A percentile compares a stretch with the other conserved stretches of the same genome.
Evolutionary conservation across 2,329 filamentous ascomycete genomes (phyloP).

Genomic region (Botrytis byssoidea): DNA sequence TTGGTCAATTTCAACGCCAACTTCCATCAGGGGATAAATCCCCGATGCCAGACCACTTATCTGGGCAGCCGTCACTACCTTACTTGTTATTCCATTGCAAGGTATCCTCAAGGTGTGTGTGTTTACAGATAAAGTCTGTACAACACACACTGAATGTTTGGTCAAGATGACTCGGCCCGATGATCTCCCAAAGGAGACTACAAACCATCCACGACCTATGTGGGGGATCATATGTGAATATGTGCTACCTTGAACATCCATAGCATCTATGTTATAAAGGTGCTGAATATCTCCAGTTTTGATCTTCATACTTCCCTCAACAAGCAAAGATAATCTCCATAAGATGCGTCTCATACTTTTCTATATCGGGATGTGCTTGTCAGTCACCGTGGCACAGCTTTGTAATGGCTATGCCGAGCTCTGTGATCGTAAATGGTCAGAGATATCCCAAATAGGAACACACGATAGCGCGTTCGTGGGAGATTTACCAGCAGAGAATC

Average conservation of each 20-base stretch:
- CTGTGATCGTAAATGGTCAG: constrained; percentile 69
- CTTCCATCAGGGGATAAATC: neutral
- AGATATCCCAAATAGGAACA: constrained; percentile 71
- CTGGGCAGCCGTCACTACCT: neutral
- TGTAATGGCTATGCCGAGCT: constrained; percentile 73
- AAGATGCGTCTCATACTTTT: constrained; percentile 14
- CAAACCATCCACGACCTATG: neutral
- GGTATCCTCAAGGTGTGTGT: neutral
- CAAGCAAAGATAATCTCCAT: neutral
- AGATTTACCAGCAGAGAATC: constrained; percentile 46
- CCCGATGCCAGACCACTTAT: neutral
- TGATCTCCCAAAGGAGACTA: constrained; percentile 8
- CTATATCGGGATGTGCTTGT: neutral
- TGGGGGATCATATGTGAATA: constrained; percentile 6
- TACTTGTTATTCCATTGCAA: neutral
- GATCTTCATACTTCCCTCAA: neutral
- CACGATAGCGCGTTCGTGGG: constrained; percentile 55
- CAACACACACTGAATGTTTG: neutral
- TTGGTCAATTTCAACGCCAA: neutral
- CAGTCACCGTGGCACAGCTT: constrained; percentile 3
- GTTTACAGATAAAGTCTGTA: neutral
- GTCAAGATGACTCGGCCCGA: constrained; percentile 9
- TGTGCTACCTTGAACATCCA: neutral
- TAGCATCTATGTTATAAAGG: constrained; percentile 2
- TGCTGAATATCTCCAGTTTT: neutral